Evolutionary conservation across 148 eudicot species (phyloP).

Genomic region (Simmondsia chinensis): DNA sequence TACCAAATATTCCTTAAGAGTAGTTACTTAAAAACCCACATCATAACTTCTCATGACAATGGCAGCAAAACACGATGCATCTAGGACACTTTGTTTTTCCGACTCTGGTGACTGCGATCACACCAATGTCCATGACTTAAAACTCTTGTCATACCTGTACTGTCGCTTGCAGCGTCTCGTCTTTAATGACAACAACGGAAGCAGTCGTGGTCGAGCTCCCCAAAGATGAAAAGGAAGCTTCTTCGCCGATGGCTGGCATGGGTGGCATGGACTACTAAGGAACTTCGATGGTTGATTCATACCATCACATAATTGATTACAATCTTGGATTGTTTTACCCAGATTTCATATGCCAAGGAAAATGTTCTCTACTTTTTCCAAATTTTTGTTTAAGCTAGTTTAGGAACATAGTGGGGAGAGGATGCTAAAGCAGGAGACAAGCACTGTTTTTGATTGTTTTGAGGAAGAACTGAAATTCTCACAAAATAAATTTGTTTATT

Average conservation of each 20-base stretch:
- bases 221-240: slow-evolving; percentile 50
- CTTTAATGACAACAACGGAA: slow-evolving; percentile 86
- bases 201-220: slow-evolving; percentile 67
- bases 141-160: too few relatives aligned
- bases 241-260: slow-evolving; percentile 48
- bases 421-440: slow-evolving; percentile 8
- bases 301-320: slow-evolving; percentile 15
- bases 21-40: too few relatives aligned
- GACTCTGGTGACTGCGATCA: too few relatives aligned
- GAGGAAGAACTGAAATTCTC: neutral
- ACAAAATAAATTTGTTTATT: too few relatives aligned
- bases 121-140: too few relatives aligned
- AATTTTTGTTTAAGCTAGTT: slow-evolving; percentile 1
- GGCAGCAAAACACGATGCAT: too few relatives aligned
- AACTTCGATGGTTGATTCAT: too few relatives aligned
- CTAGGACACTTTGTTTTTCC: too few relatives aligned
- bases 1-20: too few relatives aligned
- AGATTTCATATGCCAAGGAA: slow-evolving; percentile 27
- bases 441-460: slow-evolving; percentile 3
- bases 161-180: slow-evolving; percentile 55
- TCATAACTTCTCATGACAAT: too few relatives aligned
- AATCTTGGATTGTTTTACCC: slow-evolving; percentile 26
- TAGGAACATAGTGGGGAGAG: slow-evolving; percentile 19
- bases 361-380: slow-evolving; percentile 23
- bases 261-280: slow-evolving; percentile 48